A percentile compares a stretch with the other conserved stretches of the same genome.
Evolutionary conservation across 805 yeast species (phyloP).

Genomic region (Hanseniaspora meyeri): DNA sequence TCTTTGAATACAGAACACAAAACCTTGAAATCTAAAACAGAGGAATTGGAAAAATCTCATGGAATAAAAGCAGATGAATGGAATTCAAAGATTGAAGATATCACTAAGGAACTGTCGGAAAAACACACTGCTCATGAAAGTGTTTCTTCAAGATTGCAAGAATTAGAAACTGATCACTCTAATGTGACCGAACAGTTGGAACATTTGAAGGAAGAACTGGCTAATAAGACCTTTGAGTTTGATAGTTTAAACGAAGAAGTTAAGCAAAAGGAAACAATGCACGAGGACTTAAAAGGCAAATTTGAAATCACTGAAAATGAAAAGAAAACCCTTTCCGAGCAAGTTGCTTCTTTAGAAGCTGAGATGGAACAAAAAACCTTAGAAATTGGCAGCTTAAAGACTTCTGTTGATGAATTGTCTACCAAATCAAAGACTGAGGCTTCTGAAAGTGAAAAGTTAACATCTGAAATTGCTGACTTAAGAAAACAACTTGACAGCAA

Average conservation of each 20-base stretch:
- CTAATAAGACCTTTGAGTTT: conserved; percentile 17
- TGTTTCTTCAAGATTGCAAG: not conserved
- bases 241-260: not conserved
- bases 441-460: not conserved
- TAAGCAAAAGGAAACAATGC: not conserved
- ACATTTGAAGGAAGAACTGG: not conserved
- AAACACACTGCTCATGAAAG: not conserved
- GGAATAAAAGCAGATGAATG: conserved; percentile 12
- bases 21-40: conserved; percentile 9
- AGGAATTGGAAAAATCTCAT: conserved; percentile 16
- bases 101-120: not conserved
- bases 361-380: not conserved
- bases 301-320: not conserved
- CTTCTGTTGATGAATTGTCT: not conserved
- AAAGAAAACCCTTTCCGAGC: not conserved
- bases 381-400: not conserved
- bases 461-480: not conserved
- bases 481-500: not conserved
- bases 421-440: not conserved
- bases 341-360: not conserved
- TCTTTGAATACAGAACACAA: conserved; percentile 8
- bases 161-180: not conserved
- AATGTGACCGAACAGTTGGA: not conserved
- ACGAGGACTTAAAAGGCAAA: not conserved
- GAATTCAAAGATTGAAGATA: conserved; percentile 7